A percentile compares a stretch with the other conserved stretches of the same genome.
Evolutionary conservation across 495 filamentous ascomycete genomes (phyloP).

Genomic region (Amniculicola lignicola): DNA sequence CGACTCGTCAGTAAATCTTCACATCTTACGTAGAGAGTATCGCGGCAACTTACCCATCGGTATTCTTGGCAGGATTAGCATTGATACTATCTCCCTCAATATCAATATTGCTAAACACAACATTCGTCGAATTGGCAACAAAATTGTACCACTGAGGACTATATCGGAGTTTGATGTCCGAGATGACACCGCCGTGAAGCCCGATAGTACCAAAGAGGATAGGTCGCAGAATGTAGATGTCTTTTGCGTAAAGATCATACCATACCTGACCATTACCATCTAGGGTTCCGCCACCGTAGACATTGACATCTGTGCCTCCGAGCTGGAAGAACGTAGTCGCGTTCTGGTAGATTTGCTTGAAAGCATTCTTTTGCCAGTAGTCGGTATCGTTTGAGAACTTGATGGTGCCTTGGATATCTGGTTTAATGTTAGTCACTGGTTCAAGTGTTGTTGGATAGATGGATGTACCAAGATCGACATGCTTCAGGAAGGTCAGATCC

Average conservation of each 20-base stretch:
- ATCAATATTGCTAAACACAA: constrained; percentile 64
- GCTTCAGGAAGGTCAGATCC: constrained; percentile 60
- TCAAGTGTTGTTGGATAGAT: constrained; percentile 16
- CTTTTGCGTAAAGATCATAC: constrained; percentile 52
- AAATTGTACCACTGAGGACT: constrained; percentile 68
- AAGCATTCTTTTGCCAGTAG: constrained; percentile 64
- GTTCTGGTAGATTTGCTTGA: constrained; percentile 62
- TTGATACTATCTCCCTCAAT: constrained; percentile 56
- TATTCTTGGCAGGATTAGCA: constrained; percentile 57
- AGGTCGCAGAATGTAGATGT: constrained; percentile 54
- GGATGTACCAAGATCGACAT: constrained; percentile 53
- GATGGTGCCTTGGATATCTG: constrained; percentile 55
- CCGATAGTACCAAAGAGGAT: constrained; percentile 63
- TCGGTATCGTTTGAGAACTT: constrained; percentile 62
- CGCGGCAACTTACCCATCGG: constrained; percentile 48
- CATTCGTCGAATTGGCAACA: constrained; percentile 63
- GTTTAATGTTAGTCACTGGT: constrained; percentile 9
- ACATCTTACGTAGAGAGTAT: background rate
- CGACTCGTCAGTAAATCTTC: background rate
- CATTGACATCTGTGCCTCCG: constrained; percentile 64
- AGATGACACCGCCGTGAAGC: constrained; percentile 58
- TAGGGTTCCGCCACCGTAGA: constrained; percentile 62
- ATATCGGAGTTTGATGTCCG: constrained; percentile 59
- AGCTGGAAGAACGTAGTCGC: constrained; percentile 67
- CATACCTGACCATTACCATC: constrained; percentile 68